phyloP scores from a whole-genome alignment of 495 filamentous ascomycete genomes.

The Aspergillus homomorphus region DNA sequence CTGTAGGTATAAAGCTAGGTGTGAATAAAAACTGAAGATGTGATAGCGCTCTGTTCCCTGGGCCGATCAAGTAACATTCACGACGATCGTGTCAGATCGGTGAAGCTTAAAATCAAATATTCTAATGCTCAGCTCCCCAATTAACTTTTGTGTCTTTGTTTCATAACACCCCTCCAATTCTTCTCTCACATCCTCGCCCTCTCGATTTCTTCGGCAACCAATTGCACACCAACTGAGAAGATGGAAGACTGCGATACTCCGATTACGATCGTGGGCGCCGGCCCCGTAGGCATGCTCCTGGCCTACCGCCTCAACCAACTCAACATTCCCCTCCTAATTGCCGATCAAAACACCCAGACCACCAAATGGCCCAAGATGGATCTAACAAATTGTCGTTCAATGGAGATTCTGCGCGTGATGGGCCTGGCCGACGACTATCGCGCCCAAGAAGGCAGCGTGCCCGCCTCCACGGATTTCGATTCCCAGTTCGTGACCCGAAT shows the following conservation, averaged over 20 bases:
- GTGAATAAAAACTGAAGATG: too few species aligned
- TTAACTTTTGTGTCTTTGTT: neutral
- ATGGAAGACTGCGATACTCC: neutral
- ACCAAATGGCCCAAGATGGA: conserved; percentile 37
- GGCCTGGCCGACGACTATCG: conserved; percentile 25
- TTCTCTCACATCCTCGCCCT: neutral
- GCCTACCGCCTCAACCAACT: conserved; percentile 18
- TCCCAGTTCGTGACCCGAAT: neutral
- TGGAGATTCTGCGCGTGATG: conserved; percentile 31
- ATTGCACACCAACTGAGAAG: neutral
- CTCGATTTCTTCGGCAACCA: neutral
- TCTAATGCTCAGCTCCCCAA: neutral
- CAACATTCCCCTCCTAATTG: conserved; percentile 16
- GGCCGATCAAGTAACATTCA: neutral
- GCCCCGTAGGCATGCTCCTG: conserved; percentile 27
- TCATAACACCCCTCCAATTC: neutral
- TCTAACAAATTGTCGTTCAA: conserved; percentile 29
- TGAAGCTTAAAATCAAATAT: neutral
- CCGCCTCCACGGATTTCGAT: neutral
- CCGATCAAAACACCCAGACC: conserved; percentile 20
- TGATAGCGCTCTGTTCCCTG: neutral
- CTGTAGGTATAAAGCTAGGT: too few species aligned
- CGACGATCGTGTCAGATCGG: neutral
- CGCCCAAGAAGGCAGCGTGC: neutral
- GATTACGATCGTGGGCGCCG: conserved; percentile 26